Evolutionary conservation across 768 basidiomycete genomes (phyloP).

Genomic region (Kwoniella sp.): DNA sequence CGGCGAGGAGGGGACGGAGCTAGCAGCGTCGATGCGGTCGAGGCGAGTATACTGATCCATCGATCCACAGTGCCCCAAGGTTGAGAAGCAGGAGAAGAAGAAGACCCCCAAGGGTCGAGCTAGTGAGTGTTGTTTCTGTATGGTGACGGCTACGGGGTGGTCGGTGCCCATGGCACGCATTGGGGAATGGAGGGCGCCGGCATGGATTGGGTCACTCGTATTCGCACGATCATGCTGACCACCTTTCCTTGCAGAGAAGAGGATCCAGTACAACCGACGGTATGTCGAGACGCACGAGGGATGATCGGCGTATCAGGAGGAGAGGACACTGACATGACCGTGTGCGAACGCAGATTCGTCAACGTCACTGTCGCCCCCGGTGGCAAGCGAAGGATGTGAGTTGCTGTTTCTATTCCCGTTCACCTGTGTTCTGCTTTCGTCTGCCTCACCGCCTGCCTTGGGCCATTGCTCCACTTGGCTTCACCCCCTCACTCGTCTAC

Average conservation of each 20-base stretch:
- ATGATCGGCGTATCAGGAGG: background rate
- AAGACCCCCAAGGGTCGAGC: constrained; percentile 95
- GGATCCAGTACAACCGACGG: constrained; percentile 64
- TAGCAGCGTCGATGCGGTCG: too few relatives aligned
- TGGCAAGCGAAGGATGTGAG: constrained; percentile 95
- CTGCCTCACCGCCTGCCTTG: too few relatives aligned
- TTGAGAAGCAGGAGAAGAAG: constrained; percentile 98
- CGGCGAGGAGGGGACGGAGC: too few relatives aligned
- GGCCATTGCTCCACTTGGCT: background rate
- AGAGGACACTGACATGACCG: constrained; percentile 6
- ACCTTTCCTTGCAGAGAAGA: constrained; percentile 60
- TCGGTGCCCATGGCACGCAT: too few relatives aligned
- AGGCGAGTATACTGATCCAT: background rate
- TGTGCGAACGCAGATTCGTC: constrained; percentile 56
- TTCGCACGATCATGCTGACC: background rate
- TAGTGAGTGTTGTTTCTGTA: constrained; percentile 48
- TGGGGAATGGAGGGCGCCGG: background rate
- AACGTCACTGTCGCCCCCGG: constrained; percentile 86
- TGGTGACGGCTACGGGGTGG: too few relatives aligned
- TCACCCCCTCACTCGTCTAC: constrained; percentile 11
- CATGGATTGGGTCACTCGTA: too few relatives aligned
- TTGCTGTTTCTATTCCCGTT: constrained; percentile 41
- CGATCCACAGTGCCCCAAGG: constrained; percentile 71
- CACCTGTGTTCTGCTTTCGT: too few relatives aligned
- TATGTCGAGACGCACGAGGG: background rate